These are phyloP conservation scores for Botrytis cinerea DNA, from an alignment of 2,329 filamentous ascomycete genomes.

Conservation along the genomic window DNA sequence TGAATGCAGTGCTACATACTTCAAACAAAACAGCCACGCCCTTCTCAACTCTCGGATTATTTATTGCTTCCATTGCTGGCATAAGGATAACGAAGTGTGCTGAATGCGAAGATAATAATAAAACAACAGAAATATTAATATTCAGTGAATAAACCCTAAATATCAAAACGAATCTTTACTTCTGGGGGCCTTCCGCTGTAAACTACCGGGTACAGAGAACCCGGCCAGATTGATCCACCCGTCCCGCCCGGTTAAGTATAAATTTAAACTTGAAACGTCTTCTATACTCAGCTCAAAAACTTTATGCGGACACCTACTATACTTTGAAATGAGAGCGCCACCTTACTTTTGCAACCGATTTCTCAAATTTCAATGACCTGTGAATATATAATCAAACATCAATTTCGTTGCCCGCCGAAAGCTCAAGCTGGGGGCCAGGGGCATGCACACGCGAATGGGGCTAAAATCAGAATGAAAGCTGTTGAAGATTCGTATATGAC, in stretches of 20 bases:
- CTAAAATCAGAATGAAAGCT: conserved; percentile 6
- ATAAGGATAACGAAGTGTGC: not conserved
- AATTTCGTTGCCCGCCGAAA: not conserved
- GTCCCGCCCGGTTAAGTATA: not conserved
- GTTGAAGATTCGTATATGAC: conserved; percentile 3
- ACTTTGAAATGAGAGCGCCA: not conserved
- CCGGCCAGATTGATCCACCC: not conserved
- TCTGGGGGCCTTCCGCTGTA: not conserved
- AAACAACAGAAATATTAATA: not conserved
- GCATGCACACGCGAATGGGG: conserved; percentile 8
- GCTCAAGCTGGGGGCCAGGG: conserved; percentile 9
- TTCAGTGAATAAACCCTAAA: not conserved
- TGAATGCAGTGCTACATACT: not conserved
- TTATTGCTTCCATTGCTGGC: not conserved
- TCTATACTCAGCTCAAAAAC: not conserved
- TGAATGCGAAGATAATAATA: not conserved
- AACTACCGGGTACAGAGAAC: not conserved
- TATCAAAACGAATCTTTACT: not conserved
- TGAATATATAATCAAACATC: not conserved
- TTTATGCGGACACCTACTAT: not conserved
- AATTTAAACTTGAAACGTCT: conserved; percentile 1
- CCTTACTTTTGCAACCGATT: not conserved
- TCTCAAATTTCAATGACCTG: not conserved
- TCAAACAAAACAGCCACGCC: not conserved
- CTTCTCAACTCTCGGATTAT: not conserved